phyloP scores from a whole-genome alignment of 2,329 filamentous ascomycete species.

The Aspergillus calidoustus region DNA sequence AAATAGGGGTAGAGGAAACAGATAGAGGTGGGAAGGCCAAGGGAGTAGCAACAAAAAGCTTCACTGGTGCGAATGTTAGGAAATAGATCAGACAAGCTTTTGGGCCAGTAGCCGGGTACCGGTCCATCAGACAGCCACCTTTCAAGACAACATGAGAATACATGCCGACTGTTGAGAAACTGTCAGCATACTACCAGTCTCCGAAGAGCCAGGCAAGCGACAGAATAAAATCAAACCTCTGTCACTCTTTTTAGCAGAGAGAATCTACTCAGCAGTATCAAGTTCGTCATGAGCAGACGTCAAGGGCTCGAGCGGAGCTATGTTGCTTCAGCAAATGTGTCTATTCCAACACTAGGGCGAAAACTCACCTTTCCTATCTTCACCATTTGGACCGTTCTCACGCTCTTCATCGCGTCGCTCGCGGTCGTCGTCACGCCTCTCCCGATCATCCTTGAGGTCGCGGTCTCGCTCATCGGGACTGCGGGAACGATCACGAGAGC shows the following conservation, averaged over 20 bases:
- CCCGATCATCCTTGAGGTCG: slow-evolving; percentile 48
- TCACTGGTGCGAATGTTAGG: not conserved
- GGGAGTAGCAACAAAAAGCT: not conserved
- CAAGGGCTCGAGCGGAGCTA: slow-evolving; percentile 71
- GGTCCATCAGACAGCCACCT: not conserved
- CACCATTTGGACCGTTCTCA: slow-evolving; percentile 79
- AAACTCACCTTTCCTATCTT: slow-evolving; percentile 81
- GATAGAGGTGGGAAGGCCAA: not conserved
- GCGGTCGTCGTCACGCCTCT: slow-evolving; percentile 63
- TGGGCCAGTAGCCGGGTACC: not conserved
- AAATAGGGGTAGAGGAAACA: slow-evolving; percentile 3
- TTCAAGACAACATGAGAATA: not conserved
- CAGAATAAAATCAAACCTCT: not conserved
- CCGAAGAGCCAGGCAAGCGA: slow-evolving; percentile 1
- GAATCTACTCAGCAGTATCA: slow-evolving; percentile 80
- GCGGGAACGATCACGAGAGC: slow-evolving; percentile 71
- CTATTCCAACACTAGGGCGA: not conserved
- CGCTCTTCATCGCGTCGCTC: slow-evolving; percentile 73
- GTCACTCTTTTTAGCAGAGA: slow-evolving; percentile 23
- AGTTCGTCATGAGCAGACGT: slow-evolving; percentile 89
- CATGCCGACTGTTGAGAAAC: not conserved
- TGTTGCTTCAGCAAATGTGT: slow-evolving; percentile 24
- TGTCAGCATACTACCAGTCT: slow-evolving; percentile 7
- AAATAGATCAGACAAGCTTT: slow-evolving; percentile 8
- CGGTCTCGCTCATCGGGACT: slow-evolving; percentile 67